Base-by-base conservation (phyloP, 148 eudicot species). In the Tetragonia tetragonoides region DNA sequence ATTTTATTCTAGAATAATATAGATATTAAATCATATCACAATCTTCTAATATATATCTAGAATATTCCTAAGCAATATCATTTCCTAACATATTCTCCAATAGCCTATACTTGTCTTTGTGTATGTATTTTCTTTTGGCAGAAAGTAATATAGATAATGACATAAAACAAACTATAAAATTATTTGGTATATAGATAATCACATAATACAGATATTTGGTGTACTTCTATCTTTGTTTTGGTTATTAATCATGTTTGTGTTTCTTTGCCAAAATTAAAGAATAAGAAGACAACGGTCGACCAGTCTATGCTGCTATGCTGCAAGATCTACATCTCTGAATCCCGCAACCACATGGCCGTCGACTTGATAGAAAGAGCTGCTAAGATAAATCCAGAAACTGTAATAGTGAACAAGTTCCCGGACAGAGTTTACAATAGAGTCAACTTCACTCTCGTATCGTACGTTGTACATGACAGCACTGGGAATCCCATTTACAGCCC, bases 401-500 rank as follows among this genome's bases (percentile, higher is more conserved):
- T 83, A 2, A 78, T 83, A 11, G 89, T 88, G 28, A 87, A 86
- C 84, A 87, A 84, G 81, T 89, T 89, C 66, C 80, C 79, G n/a
- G 93, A 89, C 75, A 75, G 85, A 9, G 83, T 77, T 49, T 89
- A 89, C 56, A 89, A 87, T 78, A 77, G 93, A 54, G 86, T 65
- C 16, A 78, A 81, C 75, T 89, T 86, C 77, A 87, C 86, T 34
- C 84, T 89, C 24, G 93, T 87, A 4, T 89, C 93, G 0, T 89
- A 86, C 37, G 87, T 89, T 62, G 78, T 82, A 41, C 90, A 89
- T 75, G 93, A 89, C 47, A 83, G 87, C 80, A 86, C 84, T 28
- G 90, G 93, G 46, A 79, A 81, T 68, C 89, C 93, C 54, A 82
- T 87, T 71, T 89, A 83, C 81, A 87, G 90, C 65, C 93, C 93